These are phyloP conservation scores for Neofusicoccum laricinum DNA, from an alignment of 2,329 filamentous ascomycete species.

Conservation along the genomic window DNA sequence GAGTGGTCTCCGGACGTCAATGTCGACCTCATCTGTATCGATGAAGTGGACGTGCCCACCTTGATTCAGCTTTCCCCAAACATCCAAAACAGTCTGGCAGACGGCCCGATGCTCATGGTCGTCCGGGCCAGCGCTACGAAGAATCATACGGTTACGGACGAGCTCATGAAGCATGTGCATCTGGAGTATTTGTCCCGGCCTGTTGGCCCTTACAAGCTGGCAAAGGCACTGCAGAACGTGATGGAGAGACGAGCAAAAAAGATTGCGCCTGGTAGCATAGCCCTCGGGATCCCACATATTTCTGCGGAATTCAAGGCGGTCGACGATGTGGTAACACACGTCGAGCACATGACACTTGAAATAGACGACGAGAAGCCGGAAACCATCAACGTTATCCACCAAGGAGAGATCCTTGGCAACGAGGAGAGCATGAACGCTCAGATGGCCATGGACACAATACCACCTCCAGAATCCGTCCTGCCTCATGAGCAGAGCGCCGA, in stretches of 20 bases:
- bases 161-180: constrained; percentile 19
- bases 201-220: constrained; percentile 41
- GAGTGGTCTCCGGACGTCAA: constrained; percentile 12
- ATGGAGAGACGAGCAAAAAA: constrained; percentile 19
- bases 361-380: background rate
- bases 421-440: constrained; percentile 23
- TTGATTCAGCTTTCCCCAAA: constrained; percentile 13
- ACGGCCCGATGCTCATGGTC: constrained; percentile 1
- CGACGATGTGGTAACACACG: constrained; percentile 6
- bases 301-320: background rate
- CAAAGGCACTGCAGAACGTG: constrained; percentile 33
- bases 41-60: constrained; percentile 21
- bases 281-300: background rate
- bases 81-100: background rate
- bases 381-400: constrained; percentile 18
- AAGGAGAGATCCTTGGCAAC: constrained; percentile 19
- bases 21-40: constrained; percentile 19
- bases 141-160: constrained; percentile 15
- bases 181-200: constrained; percentile 37
- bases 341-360: constrained; percentile 19
- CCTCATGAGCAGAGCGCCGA: constrained; percentile 11
- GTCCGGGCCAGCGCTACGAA: background rate
- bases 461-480: background rate
- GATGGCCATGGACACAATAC: constrained; percentile 19
- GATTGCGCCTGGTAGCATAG: background rate